phyloP scores from a whole-genome alignment of 148 eudicot genomes.

The Heliamphora exappendiculata region DNA sequence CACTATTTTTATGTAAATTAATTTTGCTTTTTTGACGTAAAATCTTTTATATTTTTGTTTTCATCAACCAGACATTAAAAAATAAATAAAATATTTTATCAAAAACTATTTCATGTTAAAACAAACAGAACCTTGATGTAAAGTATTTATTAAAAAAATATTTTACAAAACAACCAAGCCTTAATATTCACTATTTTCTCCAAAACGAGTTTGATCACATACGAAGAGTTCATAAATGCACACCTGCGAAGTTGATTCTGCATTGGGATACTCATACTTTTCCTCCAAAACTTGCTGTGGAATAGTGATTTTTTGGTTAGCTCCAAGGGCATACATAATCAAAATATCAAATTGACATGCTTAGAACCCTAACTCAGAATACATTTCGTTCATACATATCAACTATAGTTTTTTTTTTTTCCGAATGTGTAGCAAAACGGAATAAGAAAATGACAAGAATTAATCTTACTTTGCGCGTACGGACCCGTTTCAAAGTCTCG shows the following conservation, averaged over 20 bases:
- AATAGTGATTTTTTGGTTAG: not conserved
- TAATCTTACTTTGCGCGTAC: conserved; percentile 27
- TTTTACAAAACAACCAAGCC: no score
- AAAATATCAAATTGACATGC: not conserved
- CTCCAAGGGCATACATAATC: not conserved
- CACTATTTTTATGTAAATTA: no score
- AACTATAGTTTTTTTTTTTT: no score
- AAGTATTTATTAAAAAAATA: no score
- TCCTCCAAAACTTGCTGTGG: conserved; percentile 36
- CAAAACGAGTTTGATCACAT: not conserved
- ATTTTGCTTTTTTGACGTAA: no score
- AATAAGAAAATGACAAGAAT: not conserved
- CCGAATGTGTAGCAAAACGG: no score
- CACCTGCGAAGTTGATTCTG: conserved; percentile 29
- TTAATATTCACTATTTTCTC: not conserved
- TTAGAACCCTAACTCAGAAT: not conserved
- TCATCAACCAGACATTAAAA: no score
- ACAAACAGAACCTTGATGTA: no score
- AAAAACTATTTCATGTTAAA: no score
- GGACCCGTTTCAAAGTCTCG: conserved; percentile 35
- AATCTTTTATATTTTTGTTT: no score
- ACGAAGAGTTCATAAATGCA: not conserved
- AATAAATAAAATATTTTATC: no score
- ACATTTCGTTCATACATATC: no score
- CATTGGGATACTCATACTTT: conserved; percentile 13